A percentile compares a stretch with the other conserved stretches of the same genome.
Evolutionary conservation across 2,329 filamentous ascomycete genomes (phyloP).

Genomic region (Ceratocystis albifundus): DNA sequence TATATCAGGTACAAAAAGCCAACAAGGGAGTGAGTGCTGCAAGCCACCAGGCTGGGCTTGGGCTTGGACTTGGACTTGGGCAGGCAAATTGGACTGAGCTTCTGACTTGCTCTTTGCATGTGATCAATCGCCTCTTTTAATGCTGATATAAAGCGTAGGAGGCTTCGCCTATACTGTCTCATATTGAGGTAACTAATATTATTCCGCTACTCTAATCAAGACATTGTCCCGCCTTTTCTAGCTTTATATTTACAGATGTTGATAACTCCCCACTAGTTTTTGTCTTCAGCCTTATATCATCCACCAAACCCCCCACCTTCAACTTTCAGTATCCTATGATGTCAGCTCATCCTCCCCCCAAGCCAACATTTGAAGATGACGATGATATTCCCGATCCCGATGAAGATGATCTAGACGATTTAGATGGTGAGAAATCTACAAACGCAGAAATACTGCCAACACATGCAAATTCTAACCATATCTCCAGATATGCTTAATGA

Average conservation of each 20-base stretch:
- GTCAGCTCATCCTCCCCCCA: conserved; percentile 20
- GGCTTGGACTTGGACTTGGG: conserved; percentile 2
- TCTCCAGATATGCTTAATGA: conserved; percentile 79
- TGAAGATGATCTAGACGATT: conserved; percentile 80
- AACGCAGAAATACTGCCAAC: conserved; percentile 1
- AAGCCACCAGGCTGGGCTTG: background rate
- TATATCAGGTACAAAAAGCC: background rate
- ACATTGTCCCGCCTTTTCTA: background rate
- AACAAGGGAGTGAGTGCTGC: background rate
- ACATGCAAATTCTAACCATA: conserved; percentile 17
- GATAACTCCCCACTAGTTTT: background rate
- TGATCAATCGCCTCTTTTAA: background rate
- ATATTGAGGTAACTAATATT: background rate
- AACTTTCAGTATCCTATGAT: background rate
- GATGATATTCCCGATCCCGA: conserved; percentile 74
- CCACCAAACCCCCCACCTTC: background rate
- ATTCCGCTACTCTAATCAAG: background rate
- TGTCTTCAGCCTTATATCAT: background rate
- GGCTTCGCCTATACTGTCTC: background rate
- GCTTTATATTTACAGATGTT: too few species aligned
- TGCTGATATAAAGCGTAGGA: background rate
- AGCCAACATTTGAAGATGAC: conserved; percentile 26
- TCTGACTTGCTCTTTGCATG: background rate
- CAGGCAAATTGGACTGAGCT: background rate
- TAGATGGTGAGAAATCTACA: conserved; percentile 54